Conservation (phyloP, 495 filamentous ascomycete species). For the Penicillium subrubescens region DNA sequence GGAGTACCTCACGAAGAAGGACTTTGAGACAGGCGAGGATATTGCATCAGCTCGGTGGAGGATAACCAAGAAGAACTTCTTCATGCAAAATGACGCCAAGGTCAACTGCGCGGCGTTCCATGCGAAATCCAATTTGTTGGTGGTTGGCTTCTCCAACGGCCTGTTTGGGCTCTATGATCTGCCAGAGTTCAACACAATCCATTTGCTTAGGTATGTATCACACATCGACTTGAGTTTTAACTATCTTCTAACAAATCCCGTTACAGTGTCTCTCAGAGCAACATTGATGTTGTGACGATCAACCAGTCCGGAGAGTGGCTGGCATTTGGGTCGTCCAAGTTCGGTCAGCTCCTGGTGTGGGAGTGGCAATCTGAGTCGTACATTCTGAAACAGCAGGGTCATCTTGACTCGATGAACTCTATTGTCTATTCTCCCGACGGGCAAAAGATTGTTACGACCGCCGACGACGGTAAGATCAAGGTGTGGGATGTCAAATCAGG, state of each 20-base stretch:
- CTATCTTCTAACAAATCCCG: constrained; percentile 30
- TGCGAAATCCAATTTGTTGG: constrained; percentile 78
- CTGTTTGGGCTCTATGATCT: constrained; percentile 93
- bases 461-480: constrained; percentile 97
- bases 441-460: constrained; percentile 85
- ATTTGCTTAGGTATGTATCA: constrained; percentile 63
- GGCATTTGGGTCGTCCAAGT: constrained; percentile 93
- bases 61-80: constrained; percentile 84
- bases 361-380: constrained; percentile 99
- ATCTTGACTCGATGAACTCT: constrained; percentile 95
- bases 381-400: constrained; percentile 95
- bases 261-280: constrained; percentile 86
- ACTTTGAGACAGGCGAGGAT: constrained; percentile 60
- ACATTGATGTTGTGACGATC: constrained; percentile 89
- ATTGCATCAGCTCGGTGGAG: constrained; percentile 75
- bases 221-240: not conserved
- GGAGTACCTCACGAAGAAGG: constrained; percentile 58
- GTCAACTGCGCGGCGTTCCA: constrained; percentile 89
- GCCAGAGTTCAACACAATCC: constrained; percentile 95
- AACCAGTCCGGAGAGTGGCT: constrained; percentile 96
- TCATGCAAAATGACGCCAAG: constrained; percentile 86
- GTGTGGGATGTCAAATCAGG: constrained; percentile 96
- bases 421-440: constrained; percentile 93
- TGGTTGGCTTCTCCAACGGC: constrained; percentile 92
- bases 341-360: constrained; percentile 95